These are phyloP conservation scores for Pistacia atlantica DNA, from an alignment of 345 rosid genomes.

Conservation along the genomic window DNA sequence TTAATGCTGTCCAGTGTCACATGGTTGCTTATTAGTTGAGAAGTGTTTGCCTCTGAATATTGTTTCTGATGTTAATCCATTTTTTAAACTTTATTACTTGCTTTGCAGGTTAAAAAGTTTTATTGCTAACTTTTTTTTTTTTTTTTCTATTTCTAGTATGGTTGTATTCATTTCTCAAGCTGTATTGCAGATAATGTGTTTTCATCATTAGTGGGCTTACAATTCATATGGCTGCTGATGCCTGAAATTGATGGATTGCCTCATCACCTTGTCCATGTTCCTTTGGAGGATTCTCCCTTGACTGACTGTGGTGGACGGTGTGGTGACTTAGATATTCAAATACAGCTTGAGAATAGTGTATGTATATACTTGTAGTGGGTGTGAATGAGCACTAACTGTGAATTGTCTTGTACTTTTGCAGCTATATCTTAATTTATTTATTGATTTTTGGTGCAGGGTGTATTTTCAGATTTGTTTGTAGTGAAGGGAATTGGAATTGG, in stretches of 20 bases:
- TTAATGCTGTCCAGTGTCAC: slow-evolving; percentile 5
- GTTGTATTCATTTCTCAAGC: slow-evolving; percentile 16
- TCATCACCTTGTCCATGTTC: slow-evolving; percentile 91
- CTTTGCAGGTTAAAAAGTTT: slow-evolving; percentile 4
- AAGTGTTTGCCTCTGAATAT: background rate
- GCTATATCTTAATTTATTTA: slow-evolving; percentile 17
- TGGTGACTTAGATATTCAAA: slow-evolving; percentile 82
- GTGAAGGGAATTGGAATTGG: slow-evolving; percentile 86
- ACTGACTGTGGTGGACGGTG: slow-evolving; percentile 91
- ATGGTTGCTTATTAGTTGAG: background rate
- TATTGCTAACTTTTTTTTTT: slow-evolving; percentile 5
- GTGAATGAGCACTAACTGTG: slow-evolving; percentile 5
- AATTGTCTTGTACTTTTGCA: background rate
- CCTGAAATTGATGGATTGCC: slow-evolving; percentile 56
- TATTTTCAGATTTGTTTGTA: slow-evolving; percentile 79
- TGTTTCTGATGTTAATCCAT: background rate
- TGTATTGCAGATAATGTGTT: slow-evolving; percentile 74
- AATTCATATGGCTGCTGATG: slow-evolving; percentile 79
- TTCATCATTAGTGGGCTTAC: slow-evolving; percentile 91
- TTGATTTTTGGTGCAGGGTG: slow-evolving; percentile 62
- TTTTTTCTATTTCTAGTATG: background rate
- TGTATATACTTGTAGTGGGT: slow-evolving; percentile 22
- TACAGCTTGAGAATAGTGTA: slow-evolving; percentile 84
- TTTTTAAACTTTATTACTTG: background rate
- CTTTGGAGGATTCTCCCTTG: slow-evolving; percentile 88